phyloP scores from a whole-genome alignment of 2,329 filamentous ascomycete species.

The Hypoxylon sp. region DNA sequence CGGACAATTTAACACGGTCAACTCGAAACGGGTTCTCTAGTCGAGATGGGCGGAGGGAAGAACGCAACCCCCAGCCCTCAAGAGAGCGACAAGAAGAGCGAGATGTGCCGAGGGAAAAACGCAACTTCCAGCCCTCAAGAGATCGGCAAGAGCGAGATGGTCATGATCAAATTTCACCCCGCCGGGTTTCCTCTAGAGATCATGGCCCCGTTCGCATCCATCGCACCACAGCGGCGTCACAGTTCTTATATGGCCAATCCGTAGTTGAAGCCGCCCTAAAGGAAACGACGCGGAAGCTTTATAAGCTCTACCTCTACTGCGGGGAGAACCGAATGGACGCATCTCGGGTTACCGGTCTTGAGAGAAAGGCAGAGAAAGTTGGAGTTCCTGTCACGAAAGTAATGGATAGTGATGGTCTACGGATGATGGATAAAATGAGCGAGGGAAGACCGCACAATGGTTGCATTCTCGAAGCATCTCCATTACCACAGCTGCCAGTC shows the following conservation, averaged over 20 bases:
- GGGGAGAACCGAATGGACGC: constrained; percentile 68
- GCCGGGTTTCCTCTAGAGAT: constrained; percentile 33
- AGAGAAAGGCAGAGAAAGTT: constrained; percentile 62
- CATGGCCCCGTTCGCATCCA: constrained; percentile 57
- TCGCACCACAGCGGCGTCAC: constrained; percentile 86
- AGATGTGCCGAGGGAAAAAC: constrained; percentile 1
- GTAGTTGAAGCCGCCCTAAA: constrained; percentile 85
- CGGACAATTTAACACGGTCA: background rate
- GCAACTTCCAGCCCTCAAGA: constrained; percentile 6
- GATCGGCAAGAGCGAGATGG: constrained; percentile 11
- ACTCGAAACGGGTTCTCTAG: background rate
- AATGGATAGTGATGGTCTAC: constrained; percentile 67
- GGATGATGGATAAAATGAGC: constrained; percentile 86
- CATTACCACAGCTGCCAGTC: constrained; percentile 80
- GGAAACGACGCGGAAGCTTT: constrained; percentile 76
- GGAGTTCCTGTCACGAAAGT: constrained; percentile 72
- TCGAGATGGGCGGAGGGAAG: background rate
- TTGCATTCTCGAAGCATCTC: constrained; percentile 87
- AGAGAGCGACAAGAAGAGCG: constrained; percentile 14
- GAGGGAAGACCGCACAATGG: constrained; percentile 90
- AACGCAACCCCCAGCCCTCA: constrained; percentile 6
- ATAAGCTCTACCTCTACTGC: constrained; percentile 84
- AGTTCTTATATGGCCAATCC: constrained; percentile 90
- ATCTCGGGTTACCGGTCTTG: constrained; percentile 61
- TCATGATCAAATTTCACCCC: constrained; percentile 27